phyloP scores from a whole-genome alignment of 441 rosid genomes.

The California macrophylla region DNA sequence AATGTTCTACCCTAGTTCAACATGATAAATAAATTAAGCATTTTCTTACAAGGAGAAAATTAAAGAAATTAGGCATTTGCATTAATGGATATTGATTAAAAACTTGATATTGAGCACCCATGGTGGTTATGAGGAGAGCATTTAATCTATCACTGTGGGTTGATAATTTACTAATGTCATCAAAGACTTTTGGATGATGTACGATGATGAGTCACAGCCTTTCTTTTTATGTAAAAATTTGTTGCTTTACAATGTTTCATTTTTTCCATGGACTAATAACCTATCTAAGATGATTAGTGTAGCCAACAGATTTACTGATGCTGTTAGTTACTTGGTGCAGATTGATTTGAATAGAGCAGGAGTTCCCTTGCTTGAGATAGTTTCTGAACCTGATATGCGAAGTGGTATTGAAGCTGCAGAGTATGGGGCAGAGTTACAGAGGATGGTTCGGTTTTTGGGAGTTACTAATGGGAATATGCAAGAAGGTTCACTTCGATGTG shows the following conservation, averaged over 20 bases:
- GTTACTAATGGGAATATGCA: conserved; percentile 92
- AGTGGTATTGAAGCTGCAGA: conserved; percentile 87
- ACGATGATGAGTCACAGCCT: background rate
- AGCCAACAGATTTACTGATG: conserved; percentile 11
- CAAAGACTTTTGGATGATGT: background rate
- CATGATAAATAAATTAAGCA: too few species aligned
- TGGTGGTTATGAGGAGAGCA: too few species aligned
- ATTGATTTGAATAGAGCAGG: conserved; percentile 97
- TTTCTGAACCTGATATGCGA: conserved; percentile 96
- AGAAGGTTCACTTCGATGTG: conserved; percentile 91
- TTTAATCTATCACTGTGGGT: background rate
- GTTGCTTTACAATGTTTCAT: background rate
- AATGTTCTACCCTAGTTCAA: too few species aligned
- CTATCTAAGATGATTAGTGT: background rate
- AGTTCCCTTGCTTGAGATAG: conserved; percentile 89
- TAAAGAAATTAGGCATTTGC: too few species aligned
- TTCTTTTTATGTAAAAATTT: too few species aligned
- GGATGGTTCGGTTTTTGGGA: conserved; percentile 76
- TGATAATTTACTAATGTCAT: background rate
- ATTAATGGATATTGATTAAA: background rate
- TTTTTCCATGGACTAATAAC: background rate
- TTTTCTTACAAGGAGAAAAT: too few species aligned
- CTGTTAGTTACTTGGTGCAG: conserved; percentile 29
- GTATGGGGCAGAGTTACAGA: conserved; percentile 72
- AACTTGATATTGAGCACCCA: background rate